phyloP scores from a whole-genome alignment of 495 filamentous ascomycete genomes.

The Penicillium samsonianum region DNA sequence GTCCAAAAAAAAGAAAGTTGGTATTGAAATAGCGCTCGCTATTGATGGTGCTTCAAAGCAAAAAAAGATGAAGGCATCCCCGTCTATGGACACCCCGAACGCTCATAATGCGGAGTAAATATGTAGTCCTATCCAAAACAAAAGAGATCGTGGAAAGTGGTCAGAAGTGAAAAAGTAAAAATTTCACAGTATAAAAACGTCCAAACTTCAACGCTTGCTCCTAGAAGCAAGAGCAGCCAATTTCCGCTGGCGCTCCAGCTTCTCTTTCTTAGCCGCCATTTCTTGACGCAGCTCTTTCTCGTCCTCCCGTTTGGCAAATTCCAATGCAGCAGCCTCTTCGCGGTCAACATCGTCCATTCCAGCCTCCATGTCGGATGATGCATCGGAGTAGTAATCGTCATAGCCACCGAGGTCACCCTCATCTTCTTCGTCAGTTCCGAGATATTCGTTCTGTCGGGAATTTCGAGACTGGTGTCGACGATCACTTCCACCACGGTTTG shows the following conservation, averaged over 20 bases:
- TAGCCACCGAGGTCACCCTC: conserved; percentile 51
- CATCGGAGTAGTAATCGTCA: conserved; percentile 58
- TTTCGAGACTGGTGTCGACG: conserved; percentile 39
- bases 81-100: conserved; percentile 41
- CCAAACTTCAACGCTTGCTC: conserved; percentile 28
- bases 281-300: conserved; percentile 57
- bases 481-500: conserved; percentile 29
- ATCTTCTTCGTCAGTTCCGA: conserved; percentile 51
- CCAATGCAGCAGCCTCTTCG: conserved; percentile 56
- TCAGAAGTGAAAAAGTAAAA: conserved; percentile 7
- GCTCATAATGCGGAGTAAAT: conserved; percentile 35
- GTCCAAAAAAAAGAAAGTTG: conserved; percentile 21
- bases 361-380: conserved; percentile 67
- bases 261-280: conserved; percentile 54
- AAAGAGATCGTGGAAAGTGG: conserved; percentile 9
- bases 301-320: conserved; percentile 58
- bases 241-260: conserved; percentile 56
- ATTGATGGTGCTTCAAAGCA: conserved; percentile 22
- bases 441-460: conserved; percentile 47
- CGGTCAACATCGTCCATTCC: conserved; percentile 58
- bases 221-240: conserved; percentile 49
- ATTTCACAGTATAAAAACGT: conserved; percentile 20
- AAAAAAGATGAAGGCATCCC: conserved; percentile 20
- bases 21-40: conserved; percentile 35
- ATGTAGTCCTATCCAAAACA: conserved; percentile 19